phyloP scores from a whole-genome alignment of 2,329 filamentous ascomycete genomes.

The Fusarium setosum region DNA sequence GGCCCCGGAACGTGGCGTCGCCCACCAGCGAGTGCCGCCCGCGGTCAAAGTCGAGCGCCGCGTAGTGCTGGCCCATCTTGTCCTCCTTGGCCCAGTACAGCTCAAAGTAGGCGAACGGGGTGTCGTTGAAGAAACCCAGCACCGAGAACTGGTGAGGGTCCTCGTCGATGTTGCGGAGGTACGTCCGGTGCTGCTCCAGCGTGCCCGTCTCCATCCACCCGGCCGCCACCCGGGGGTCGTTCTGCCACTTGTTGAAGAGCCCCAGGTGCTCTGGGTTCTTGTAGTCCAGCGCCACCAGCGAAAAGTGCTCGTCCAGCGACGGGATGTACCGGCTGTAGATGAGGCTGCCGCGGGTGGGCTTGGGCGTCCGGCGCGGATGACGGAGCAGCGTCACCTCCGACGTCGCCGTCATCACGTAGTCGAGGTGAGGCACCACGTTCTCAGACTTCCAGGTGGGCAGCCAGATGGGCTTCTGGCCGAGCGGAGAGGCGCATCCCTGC shows the following conservation, averaged over 20 bases:
- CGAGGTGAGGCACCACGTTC: constrained; percentile 50
- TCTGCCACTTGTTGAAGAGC: constrained; percentile 82
- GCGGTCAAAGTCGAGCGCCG: constrained; percentile 66
- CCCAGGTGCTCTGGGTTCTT: constrained; percentile 68
- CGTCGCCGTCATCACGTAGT: constrained; percentile 46
- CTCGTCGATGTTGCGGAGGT: constrained; percentile 72
- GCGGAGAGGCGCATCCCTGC: constrained; percentile 74
- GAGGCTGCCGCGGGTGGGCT: constrained; percentile 73
- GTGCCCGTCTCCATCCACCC: constrained; percentile 84
- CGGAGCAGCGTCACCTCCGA: constrained; percentile 53
- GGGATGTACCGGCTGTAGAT: constrained; percentile 83
- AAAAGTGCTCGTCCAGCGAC: constrained; percentile 78
- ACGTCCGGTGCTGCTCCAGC: constrained; percentile 76
- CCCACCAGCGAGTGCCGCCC: constrained; percentile 68
- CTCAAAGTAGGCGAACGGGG: constrained; percentile 79
- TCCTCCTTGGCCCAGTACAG: constrained; percentile 67
- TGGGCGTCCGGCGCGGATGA: constrained; percentile 75
- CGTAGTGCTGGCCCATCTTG: constrained; percentile 67
- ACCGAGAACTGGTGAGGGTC: constrained; percentile 77
- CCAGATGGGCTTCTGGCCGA: constrained; percentile 72
- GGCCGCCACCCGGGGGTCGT: constrained; percentile 79
- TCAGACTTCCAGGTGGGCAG: constrained; percentile 55
- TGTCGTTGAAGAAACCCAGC: constrained; percentile 76
- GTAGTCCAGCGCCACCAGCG: constrained; percentile 76
- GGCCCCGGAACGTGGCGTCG: constrained; percentile 68